Base-by-base conservation (phyloP, 768 basidiomycete species). In the Sistotremastrum suecicum region DNA sequence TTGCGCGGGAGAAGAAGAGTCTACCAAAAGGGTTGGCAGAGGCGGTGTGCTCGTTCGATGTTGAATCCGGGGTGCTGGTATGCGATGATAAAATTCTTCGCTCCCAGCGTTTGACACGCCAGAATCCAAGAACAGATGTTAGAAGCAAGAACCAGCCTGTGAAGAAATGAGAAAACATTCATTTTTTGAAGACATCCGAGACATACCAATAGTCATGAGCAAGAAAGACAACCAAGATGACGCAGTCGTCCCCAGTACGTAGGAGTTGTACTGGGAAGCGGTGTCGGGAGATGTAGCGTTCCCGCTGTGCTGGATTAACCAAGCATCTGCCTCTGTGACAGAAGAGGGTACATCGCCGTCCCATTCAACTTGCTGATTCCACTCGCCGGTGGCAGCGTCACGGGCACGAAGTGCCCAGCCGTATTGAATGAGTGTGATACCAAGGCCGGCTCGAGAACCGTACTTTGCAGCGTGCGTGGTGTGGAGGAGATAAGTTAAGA, bases 371-470 rank as follows among this genome's bases (percentile, higher is more conserved):
- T 33, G 53, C 56, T 36, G 51, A 61, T 47, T 50, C 42, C 12
- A 54, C 52, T 53, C 54, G 6, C 42, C 56, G 10, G 43, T n/a
- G 37, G 55, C 48, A 43, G 46, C 35, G 50, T 53, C 55, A 39
- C 65, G 53, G 50, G 61, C 59, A 52, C 61, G 52, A 8, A 53
- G 54, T 36, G 59, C 59, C 8, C 60, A 76, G 1, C 92, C 94
- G 54, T 81, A 88, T 57, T 97, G 94, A 51, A 97, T 92, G 49
- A 97, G 68, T 0, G 89, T 98, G 54, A 95, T 71, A 11, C 94
- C 94, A n/a, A 99, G 76, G 32, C 94, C 94, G 0, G 89, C 90
- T 39, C 89, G 82, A 10, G 88, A 89, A 42, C 95, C 95, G 58
- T 76, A 87, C 61, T 91, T 92, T 49, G 83, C 87, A 0, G 95